Conservation (phyloP, 2,329 filamentous ascomycete genomes). For the Grosmannia huntii region DNA sequence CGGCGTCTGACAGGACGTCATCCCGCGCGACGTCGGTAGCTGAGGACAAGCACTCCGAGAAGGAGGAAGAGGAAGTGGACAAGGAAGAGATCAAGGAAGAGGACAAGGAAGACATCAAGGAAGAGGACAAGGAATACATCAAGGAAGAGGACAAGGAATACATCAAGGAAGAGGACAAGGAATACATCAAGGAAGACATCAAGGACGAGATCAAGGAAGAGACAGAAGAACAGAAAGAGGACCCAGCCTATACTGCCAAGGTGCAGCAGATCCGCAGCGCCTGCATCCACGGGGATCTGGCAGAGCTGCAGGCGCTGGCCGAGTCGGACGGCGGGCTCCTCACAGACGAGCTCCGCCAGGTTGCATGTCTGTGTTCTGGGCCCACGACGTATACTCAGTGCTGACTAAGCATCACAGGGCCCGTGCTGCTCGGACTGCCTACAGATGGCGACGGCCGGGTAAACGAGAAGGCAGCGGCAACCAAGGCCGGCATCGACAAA, state of each 20-base stretch:
- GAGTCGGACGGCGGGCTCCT: constrained; percentile 54
- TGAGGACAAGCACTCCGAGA: too few relatives aligned
- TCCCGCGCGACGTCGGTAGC: neutral
- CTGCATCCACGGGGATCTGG: constrained; percentile 44
- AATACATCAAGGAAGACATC: too few relatives aligned
- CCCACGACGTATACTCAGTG: neutral
- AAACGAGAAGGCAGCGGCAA: constrained; percentile 5
- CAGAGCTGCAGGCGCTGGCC: constrained; percentile 43
- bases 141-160: too few relatives aligned
- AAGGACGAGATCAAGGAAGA: neutral
- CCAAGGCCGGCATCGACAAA: constrained; percentile 10
- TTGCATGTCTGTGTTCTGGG: constrained; percentile 60
- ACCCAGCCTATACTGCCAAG: constrained; percentile 17
- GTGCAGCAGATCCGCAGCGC: constrained; percentile 41
- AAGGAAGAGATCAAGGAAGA: too few relatives aligned
- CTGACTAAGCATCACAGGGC: constrained; percentile 36
- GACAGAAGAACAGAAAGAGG: constrained; percentile 1
- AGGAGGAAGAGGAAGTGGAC: too few relatives aligned
- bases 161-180: too few relatives aligned
- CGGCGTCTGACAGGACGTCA: neutral
- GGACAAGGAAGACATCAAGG: too few relatives aligned
- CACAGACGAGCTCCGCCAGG: constrained; percentile 52
- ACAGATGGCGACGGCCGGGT: constrained; percentile 2
- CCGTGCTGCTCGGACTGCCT: constrained; percentile 37
- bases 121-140: too few relatives aligned